Percentiles rank a stretch among this genome's conserved stretches.
These are phyloP conservation scores for Candida sanyaensis DNA, from an alignment of 1,139 yeast species.

Conservation along the genomic window DNA sequence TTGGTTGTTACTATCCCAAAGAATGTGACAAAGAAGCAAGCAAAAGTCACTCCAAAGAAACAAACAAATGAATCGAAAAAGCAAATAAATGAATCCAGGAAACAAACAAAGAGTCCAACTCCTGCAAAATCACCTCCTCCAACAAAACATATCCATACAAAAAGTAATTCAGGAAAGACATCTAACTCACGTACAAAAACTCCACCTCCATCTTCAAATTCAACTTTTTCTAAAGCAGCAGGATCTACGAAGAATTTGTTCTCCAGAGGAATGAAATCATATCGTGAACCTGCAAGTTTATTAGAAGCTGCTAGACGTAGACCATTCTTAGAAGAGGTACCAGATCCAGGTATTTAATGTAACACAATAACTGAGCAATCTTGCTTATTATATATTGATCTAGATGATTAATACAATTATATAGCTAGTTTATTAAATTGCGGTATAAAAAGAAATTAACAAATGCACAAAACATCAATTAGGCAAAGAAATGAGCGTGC, in stretches of 20 bases:
- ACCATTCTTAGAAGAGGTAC: slow-evolving; percentile 41
- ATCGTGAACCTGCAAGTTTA: not conserved
- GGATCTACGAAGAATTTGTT: not conserved
- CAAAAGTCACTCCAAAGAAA: not conserved
- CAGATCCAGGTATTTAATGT: slow-evolving; percentile 32
- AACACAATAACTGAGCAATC: too few species aligned
- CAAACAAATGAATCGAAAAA: not conserved
- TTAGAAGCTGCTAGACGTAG: slow-evolving; percentile 7
- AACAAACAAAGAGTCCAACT: slow-evolving; percentile 1
- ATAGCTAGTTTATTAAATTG: not conserved
- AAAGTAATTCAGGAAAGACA: not conserved
- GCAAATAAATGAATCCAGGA: not conserved
- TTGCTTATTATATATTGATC: too few species aligned
- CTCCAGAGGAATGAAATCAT: not conserved
- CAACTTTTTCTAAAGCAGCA: not conserved
- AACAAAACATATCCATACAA: not conserved
- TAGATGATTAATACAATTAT: not conserved
- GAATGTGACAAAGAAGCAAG: not conserved
- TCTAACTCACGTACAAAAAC: not conserved
- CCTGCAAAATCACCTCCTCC: not conserved
- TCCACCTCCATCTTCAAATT: not conserved
- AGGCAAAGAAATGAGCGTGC: slow-evolving; percentile 1
- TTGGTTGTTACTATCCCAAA: slow-evolving; percentile 2
- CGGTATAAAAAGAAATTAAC: not conserved
- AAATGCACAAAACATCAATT: not conserved